These are phyloP conservation scores for Trametes coccinea DNA, from an alignment of 768 basidiomycete species.

Conservation along the genomic window DNA sequence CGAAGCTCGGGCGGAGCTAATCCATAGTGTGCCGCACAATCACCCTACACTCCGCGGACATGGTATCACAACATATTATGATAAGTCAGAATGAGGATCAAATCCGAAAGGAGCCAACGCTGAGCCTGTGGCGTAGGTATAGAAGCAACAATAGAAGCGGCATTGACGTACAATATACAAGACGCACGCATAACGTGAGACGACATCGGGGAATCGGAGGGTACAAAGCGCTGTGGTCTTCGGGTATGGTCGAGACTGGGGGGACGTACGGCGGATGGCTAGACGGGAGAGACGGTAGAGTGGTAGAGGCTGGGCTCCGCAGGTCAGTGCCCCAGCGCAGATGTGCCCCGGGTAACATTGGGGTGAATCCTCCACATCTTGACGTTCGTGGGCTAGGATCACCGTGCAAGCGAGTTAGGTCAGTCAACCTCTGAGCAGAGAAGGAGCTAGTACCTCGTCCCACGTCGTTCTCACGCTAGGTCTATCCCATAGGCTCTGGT, in stretches of 20 bases:
- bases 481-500: slow-evolving; percentile 46
- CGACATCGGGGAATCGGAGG: neutral
- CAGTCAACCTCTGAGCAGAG: neutral
- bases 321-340: slow-evolving; percentile 9
- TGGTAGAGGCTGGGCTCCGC: too few species aligned
- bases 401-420: slow-evolving; percentile 1
- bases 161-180: neutral
- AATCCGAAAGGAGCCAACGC: neutral
- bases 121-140: neutral
- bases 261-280: too few species aligned
- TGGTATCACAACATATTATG: neutral
- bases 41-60: slow-evolving; percentile 10
- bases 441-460: slow-evolving; percentile 39
- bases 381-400: slow-evolving; percentile 14
- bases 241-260: neutral
- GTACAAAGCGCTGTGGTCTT: neutral
- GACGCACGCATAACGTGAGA: neutral
- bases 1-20: neutral
- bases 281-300: too few species aligned
- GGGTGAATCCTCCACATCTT: slow-evolving; percentile 24
- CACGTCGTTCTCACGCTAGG: slow-evolving; percentile 58
- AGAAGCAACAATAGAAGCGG: slow-evolving; percentile 6
- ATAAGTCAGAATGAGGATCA: neutral
- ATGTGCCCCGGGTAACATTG: slow-evolving; percentile 16
- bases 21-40: slow-evolving; percentile 1